These are phyloP conservation scores for Rhizopus microsporus DNA, from an alignment of 371 early-diverging fungal genomes.

Conservation along the genomic window DNA sequence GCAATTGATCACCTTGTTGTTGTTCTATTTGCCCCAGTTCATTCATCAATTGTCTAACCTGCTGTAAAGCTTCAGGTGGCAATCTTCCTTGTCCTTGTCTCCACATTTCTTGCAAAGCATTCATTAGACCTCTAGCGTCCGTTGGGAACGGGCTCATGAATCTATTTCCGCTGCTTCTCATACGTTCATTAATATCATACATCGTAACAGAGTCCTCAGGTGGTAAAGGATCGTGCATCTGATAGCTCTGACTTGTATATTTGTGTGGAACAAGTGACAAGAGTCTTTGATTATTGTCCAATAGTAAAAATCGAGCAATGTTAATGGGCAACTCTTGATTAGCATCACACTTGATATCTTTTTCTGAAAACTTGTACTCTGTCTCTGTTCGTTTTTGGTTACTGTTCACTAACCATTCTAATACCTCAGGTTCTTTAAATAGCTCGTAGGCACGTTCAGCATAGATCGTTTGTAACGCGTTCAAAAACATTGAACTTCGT, in stretches of 20 bases:
- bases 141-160: conserved; percentile 6
- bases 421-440: conserved; percentile 77
- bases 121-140: conserved; percentile 19
- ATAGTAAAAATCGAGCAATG: conserved; percentile 73
- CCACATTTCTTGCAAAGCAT: conserved; percentile 22
- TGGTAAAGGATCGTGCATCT: conserved; percentile 79
- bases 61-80: conserved; percentile 14
- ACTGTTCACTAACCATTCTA: conserved; percentile 48
- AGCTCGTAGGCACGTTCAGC: conserved; percentile 62
- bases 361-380: neutral
- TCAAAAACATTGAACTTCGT: neutral
- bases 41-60: conserved; percentile 29
- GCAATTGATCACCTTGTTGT: conserved; percentile 27
- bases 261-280: conserved; percentile 58
- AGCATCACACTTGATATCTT: neutral
- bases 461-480: conserved; percentile 11
- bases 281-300: conserved; percentile 63
- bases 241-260: conserved; percentile 55
- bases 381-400: neutral
- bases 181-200: conserved; percentile 43
- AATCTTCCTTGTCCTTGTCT: conserved; percentile 16
- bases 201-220: conserved; percentile 59
- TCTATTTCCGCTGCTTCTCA: conserved; percentile 11
- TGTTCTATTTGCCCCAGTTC: conserved; percentile 32
- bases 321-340: conserved; percentile 53